Evolutionary conservation across 78 protist genomes (phyloP), one percentile per base, ranked within the genome.

Genomic region (Speleostelium caveatum): DNA sequence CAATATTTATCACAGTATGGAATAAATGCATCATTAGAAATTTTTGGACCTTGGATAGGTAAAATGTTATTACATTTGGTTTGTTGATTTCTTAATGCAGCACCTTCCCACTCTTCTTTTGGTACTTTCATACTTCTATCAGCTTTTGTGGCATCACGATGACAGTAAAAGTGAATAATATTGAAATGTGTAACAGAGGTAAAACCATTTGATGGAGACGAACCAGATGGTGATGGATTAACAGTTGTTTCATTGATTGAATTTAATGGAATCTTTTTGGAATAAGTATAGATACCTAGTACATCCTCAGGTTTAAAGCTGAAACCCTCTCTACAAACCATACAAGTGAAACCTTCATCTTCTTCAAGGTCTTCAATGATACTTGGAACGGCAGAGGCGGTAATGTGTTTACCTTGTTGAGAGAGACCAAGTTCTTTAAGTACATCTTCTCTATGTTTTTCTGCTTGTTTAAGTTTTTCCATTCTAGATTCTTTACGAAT

Each of bases 51-150:
- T 26, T 30, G 36, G 32, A 96, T 16, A 2, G 98, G 98, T 33
- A 90, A 51, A 21, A 97, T 32, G 58, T 67, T 71, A 93, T 97
- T 97, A 88, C 97, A 94, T 42, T 63, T 75, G 16, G 96, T 73
- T 35, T 87, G 83, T 49, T 62, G 74, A 88, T 97, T 97, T 65
- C 98, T 95, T 21, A 97, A 65, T 7, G 95, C 73, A 19, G 98
- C 97, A 14, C 97, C 98, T 33, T 93, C 97, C 98, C 97, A 97
- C 38, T 96, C 98, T 30, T 61, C 63, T 86, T 94, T 91, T 28
- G 96, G 86, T 8, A 53, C 75, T 51, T 77, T 53, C 78, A 51
- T 75, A 6, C 39, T 6, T 22, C 86, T 55, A 68, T 94, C 96
- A 2, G 95, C 96, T 24, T 76, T 75, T 35, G 95, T 61, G 1